Evolutionary conservation across 306 rosid species (phyloP).

Genomic region (Purshia tridentata): DNA sequence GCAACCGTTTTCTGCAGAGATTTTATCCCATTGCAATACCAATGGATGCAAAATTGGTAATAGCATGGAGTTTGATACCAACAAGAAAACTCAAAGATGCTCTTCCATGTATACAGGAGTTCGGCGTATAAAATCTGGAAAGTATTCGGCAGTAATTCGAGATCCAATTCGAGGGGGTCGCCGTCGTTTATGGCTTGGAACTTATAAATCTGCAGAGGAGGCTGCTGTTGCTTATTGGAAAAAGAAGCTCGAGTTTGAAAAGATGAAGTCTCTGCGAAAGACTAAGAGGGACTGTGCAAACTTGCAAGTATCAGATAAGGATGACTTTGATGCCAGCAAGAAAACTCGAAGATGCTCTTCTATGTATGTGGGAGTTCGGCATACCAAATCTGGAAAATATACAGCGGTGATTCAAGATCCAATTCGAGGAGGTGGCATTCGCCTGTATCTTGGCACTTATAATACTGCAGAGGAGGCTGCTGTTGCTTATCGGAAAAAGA

Average conservation of each 20-base stretch:
- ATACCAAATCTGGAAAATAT: slow-evolving; percentile 53
- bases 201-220: too few relatives aligned
- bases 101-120: too few relatives aligned
- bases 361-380: slow-evolving; percentile 50
- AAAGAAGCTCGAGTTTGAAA: too few relatives aligned
- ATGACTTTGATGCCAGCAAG: slow-evolving; percentile 7
- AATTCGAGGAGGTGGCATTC: slow-evolving; percentile 11
- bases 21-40: background rate
- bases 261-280: too few relatives aligned
- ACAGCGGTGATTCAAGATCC: slow-evolving; percentile 65
- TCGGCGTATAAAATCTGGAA: too few relatives aligned
- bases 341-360: slow-evolving; percentile 29
- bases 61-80: background rate
- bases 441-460: slow-evolving; percentile 63
- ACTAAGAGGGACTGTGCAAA: too few relatives aligned
- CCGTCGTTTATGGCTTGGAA: too few relatives aligned
- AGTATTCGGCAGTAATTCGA: too few relatives aligned
- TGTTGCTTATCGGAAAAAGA: slow-evolving; percentile 48
- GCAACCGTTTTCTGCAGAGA: slow-evolving; percentile 8
- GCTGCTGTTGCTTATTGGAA: too few relatives aligned
- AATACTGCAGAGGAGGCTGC: slow-evolving; percentile 57
- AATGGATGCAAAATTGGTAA: slow-evolving; percentile 2
- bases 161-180: too few relatives aligned
- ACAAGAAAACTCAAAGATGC: too few relatives aligned
- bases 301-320: slow-evolving; percentile 15